Conservation (phyloP, 768 basidiomycete species). For the Xerocomellus amylosporus region DNA sequence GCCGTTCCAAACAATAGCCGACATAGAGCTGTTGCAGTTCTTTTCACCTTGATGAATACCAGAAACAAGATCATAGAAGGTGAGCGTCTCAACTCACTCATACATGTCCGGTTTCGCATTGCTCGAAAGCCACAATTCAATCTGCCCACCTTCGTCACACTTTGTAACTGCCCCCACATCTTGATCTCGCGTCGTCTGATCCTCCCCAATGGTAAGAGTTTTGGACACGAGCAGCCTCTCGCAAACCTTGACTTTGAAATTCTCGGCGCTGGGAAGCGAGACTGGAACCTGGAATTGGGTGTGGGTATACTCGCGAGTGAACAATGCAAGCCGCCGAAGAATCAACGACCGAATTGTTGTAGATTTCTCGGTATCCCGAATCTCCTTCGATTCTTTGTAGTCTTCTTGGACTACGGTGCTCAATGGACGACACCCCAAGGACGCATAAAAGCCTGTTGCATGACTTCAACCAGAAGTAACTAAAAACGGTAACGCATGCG, state of each 20-base stretch:
- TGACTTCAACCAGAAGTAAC: not conserved
- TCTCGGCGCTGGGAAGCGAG: conserved; percentile 51
- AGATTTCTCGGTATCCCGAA: conserved; percentile 44
- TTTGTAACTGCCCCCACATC: conserved; percentile 69
- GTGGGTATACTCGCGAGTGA: conserved; percentile 72
- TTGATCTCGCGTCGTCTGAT: conserved; percentile 47
- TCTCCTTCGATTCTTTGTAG: conserved; percentile 54
- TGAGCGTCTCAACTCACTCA: conserved; percentile 55
- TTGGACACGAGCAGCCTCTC: conserved; percentile 61
- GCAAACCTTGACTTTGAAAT: conserved; percentile 64
- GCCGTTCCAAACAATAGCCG: conserved; percentile 70
- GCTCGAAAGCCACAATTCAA: conserved; percentile 70
- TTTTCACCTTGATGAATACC: conserved; percentile 25
- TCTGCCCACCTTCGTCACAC: conserved; percentile 45
- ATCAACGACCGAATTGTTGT: conserved; percentile 54
- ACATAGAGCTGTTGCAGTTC: conserved; percentile 79
- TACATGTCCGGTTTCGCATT: conserved; percentile 79
- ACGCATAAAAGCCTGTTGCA: conserved; percentile 59
- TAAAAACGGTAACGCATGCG: not conserved
- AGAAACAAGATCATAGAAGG: not conserved
- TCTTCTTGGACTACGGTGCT: conserved; percentile 54
- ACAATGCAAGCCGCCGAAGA: conserved; percentile 63
- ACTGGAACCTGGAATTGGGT: conserved; percentile 52
- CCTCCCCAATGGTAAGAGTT: conserved; percentile 49
- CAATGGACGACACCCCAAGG: conserved; percentile 55